phyloP scores from a whole-genome alignment of 805 yeast species.

The Maudiozyma turicensis region DNA sequence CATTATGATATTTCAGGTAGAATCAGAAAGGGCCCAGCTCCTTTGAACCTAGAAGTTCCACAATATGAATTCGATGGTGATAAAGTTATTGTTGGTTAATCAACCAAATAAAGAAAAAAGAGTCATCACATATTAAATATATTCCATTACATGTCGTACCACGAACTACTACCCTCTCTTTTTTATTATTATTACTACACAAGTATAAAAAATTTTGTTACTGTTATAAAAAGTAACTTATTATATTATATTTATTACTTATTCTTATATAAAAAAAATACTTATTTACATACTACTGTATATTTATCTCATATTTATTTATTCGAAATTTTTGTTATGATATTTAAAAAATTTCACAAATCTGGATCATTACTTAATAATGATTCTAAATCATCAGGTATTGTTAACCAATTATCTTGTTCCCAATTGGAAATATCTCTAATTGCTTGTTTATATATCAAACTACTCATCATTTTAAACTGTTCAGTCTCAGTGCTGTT shows the following conservation, averaged over 20 bases:
- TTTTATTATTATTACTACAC: neutral
- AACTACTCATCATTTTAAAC: neutral
- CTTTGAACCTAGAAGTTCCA: conserved; percentile 95
- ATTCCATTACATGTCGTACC: neutral
- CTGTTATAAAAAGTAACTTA: neutral
- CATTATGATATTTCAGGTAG: conserved; percentile 99
- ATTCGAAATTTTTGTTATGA: neutral
- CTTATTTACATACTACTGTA: conserved; percentile 1
- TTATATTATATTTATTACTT: conserved; percentile 1
- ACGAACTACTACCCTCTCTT: neutral
- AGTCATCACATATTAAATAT: neutral
- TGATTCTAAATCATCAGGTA: conserved; percentile 31
- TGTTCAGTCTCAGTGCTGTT: neutral
- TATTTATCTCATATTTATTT: conserved; percentile 3
- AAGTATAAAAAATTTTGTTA: neutral
- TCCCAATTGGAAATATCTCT: conserved; percentile 23
- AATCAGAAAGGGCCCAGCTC: conserved; percentile 99
- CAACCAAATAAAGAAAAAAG: neutral
- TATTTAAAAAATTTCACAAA: conserved; percentile 5
- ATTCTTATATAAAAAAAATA: neutral
- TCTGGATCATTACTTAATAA: conserved; percentile 10
- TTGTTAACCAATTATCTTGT: conserved; percentile 18
- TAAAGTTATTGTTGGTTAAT: conserved; percentile 79
- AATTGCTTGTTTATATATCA: conserved; percentile 8
- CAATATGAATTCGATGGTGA: conserved; percentile 79